Base-by-base conservation (phyloP, 495 filamentous ascomycete species). In the Gamarada debralockiae region DNA sequence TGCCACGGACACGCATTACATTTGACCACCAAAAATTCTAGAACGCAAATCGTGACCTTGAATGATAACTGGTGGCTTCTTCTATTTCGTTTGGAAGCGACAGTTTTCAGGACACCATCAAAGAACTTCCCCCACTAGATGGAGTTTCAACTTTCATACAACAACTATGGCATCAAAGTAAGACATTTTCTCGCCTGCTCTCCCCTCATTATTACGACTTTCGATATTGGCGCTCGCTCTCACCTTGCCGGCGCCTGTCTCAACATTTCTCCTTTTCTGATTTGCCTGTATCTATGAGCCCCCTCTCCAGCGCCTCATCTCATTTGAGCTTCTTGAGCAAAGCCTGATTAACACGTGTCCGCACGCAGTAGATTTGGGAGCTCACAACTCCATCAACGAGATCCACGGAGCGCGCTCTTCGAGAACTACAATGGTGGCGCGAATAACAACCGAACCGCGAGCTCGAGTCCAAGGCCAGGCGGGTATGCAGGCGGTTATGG, bases 371-470 rank as follows among this genome's bases (percentile, higher is more conserved):
- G 53, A 53, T 56, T 53, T 38, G 40, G 45, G 18, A 22, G 10
- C 17, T 83, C 79, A 41, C 69, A 71, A 57, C 82, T 86, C 59
- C 85, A 89, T 69, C 86, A 92, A 66, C 89, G 90, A 61, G 90
- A 95, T 70, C 84, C 90, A 50, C 90, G 91, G 69, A 84, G 80
- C 59, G 83, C 89, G 57, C 87, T 97, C 65, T 97, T 97, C 77
- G 86, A 87, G 58, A 79, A 81, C 64, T 96, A 96, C 70, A 80
- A 77, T 62, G 84, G 85, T 63, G 78, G 81, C 58, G 72, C 73
- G n/a, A 75, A 73, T 43, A 66, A 67, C 57, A 73, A 67, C 58
- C 80, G 81, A 18, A 78, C 76, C 21, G 73, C 69, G 48, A 74
- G 67, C 61, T 63, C 70, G 44, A 71, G 63, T 52, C 73, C 74